Conservation (phyloP, 2,329 filamentous ascomycete genomes). For the Talaromyces sp. region DNA sequence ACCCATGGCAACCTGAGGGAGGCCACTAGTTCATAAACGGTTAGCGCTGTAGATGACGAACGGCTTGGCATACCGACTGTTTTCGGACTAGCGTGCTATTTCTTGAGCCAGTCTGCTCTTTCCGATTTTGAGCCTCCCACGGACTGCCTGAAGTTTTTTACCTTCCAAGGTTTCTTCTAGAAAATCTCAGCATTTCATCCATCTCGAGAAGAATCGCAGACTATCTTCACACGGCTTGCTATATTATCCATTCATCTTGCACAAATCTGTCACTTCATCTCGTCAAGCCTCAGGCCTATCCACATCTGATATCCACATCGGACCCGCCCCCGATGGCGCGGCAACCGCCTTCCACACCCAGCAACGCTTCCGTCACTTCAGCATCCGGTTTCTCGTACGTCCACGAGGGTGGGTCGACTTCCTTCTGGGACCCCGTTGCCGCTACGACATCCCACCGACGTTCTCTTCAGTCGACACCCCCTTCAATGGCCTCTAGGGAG, state of each 20-base stretch:
- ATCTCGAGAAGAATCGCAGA: neutral
- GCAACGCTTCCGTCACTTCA: constrained; percentile 23
- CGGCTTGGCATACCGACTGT: neutral
- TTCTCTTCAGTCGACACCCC: constrained; percentile 25
- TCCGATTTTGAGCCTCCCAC: constrained; percentile 47
- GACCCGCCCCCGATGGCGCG: constrained; percentile 30
- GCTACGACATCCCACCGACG: constrained; percentile 26
- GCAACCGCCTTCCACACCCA: constrained; percentile 26
- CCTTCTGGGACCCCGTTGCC: constrained; percentile 23
- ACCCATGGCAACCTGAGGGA: constrained; percentile 38
- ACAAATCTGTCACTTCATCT: neutral
- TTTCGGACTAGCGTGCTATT: neutral
- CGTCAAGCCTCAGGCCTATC: constrained; percentile 2
- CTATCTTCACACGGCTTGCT: neutral
- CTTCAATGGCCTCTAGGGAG: constrained; percentile 43
- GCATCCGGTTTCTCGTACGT: constrained; percentile 25
- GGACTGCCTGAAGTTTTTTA: neutral
- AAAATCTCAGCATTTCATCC: neutral
- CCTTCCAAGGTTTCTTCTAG: neutral
- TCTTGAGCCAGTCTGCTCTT: neutral
- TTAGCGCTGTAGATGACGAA: constrained; percentile 28
- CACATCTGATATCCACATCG: constrained; percentile 8
- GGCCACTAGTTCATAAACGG: constrained; percentile 33
- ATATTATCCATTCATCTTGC: neutral
- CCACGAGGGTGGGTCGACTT: constrained; percentile 30